These are phyloP conservation scores for Xylariaceae sp. DNA, from an alignment of 2,329 filamentous ascomycete genomes.

Conservation along the genomic window DNA sequence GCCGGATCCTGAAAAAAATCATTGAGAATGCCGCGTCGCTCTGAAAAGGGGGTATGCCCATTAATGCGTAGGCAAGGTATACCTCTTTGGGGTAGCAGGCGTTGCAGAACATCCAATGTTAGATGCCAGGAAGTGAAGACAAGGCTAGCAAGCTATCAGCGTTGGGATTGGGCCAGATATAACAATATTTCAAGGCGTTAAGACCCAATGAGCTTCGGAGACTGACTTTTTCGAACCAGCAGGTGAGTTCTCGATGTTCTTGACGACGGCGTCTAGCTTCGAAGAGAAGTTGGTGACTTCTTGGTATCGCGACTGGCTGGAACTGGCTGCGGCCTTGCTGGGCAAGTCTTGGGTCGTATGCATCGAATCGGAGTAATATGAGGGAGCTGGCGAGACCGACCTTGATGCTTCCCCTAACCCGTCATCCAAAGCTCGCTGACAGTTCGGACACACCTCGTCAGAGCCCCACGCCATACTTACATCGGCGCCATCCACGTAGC, in stretches of 20 bases:
- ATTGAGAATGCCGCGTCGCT: slow-evolving; percentile 1
- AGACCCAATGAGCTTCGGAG: neutral
- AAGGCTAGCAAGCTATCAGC: too few species aligned
- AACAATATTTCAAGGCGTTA: too few species aligned
- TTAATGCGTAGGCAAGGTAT: slow-evolving; percentile 1
- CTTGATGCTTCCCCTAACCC: too few species aligned
- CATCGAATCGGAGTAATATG: too few species aligned
- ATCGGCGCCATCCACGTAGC: slow-evolving; percentile 1
- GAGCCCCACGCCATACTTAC: neutral
- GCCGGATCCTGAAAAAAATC: slow-evolving; percentile 9
- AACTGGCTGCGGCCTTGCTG: too few species aligned
- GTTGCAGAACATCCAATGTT: slow-evolving; percentile 1
- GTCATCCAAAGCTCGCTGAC: neutral
- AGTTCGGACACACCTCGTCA: slow-evolving; percentile 2
- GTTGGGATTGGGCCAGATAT: too few species aligned
- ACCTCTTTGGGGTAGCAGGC: slow-evolving; percentile 15
- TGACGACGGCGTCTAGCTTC: slow-evolving; percentile 1
- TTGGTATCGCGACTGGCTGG: too few species aligned
- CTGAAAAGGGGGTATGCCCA: slow-evolving; percentile 4
- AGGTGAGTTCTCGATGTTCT: neutral
- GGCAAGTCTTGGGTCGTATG: too few species aligned
- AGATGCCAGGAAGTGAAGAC: slow-evolving; percentile 1
- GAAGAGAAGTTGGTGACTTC: neutral
- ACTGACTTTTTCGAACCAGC: slow-evolving; percentile 1
- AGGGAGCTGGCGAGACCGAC: too few species aligned